Conservation (phyloP, 805 yeast genomes). For the Wickerhamiella kurtzmanii region DNA sequence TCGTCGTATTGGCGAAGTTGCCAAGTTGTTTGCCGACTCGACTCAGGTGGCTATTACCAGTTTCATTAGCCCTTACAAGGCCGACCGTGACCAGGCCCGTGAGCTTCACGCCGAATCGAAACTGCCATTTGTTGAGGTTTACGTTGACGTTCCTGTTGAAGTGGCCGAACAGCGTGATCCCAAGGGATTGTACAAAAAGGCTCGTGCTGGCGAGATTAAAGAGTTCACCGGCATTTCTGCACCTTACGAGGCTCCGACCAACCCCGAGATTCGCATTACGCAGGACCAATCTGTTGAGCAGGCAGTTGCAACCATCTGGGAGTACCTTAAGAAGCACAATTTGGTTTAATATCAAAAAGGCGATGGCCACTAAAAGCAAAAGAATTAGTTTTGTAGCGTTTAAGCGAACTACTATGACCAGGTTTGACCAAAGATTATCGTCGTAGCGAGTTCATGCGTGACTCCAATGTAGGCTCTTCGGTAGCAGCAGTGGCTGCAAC, state of each 20-base stretch:
- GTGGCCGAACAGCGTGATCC: constrained; percentile 97
- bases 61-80: constrained; percentile 80
- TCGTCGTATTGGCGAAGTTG: constrained; percentile 87
- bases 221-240: constrained; percentile 94
- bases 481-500: constrained; percentile 23
- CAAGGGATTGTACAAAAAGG: constrained; percentile 91
- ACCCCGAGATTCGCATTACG: constrained; percentile 74
- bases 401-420: not conserved
- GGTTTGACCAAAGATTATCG: constrained; percentile 24
- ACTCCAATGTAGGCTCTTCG: constrained; percentile 78
- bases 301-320: constrained; percentile 58
- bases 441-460: constrained; percentile 71
- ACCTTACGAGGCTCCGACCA: constrained; percentile 85
- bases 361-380: not conserved
- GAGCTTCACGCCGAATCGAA: constrained; percentile 62
- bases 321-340: constrained; percentile 31
- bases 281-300: constrained; percentile 63
- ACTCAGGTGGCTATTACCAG: constrained; percentile 78
- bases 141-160: constrained; percentile 82
- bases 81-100: constrained; percentile 76
- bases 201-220: constrained; percentile 85
- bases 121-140: constrained; percentile 81
- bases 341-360: too few species aligned
- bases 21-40: constrained; percentile 89
- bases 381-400: not conserved